These are phyloP conservation scores for Lipomyces kockii DNA, from an alignment of 805 yeast genomes.

Conservation along the genomic window DNA sequence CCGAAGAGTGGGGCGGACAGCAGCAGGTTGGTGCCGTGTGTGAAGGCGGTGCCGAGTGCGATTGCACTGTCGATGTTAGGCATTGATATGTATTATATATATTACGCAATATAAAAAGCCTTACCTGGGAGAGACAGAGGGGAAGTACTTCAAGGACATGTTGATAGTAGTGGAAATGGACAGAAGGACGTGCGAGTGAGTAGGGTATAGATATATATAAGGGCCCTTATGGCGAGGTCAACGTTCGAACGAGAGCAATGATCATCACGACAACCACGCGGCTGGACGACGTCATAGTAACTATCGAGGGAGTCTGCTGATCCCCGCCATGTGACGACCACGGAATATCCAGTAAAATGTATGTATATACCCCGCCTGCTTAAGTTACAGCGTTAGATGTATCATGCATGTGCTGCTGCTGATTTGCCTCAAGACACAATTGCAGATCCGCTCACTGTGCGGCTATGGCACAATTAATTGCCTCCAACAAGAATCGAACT, in stretches of 20 bases:
- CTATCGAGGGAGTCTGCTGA: neutral
- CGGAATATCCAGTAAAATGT: neutral
- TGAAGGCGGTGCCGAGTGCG: slow-evolving; percentile 49
- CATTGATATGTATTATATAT: neutral
- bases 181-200: neutral
- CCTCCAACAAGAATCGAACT: neutral
- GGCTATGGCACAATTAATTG: neutral
- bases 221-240: neutral
- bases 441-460: neutral
- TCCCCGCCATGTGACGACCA: neutral
- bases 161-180: neutral
- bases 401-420: neutral
- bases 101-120: neutral
- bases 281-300: neutral
- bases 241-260: slow-evolving; percentile 7
- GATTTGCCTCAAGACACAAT: neutral
- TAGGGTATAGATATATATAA: no score
- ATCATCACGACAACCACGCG: slow-evolving; percentile 11
- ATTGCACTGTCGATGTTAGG: slow-evolving; percentile 39
- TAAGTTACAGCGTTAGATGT: neutral
- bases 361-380: neutral
- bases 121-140: slow-evolving; percentile 38
- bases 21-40: slow-evolving; percentile 46
- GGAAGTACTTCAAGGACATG: slow-evolving; percentile 40
- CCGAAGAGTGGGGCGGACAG: slow-evolving; percentile 49